Conservation (phyloP, 2,329 filamentous ascomycete genomes). For the Clonostachys rosea region DNA sequence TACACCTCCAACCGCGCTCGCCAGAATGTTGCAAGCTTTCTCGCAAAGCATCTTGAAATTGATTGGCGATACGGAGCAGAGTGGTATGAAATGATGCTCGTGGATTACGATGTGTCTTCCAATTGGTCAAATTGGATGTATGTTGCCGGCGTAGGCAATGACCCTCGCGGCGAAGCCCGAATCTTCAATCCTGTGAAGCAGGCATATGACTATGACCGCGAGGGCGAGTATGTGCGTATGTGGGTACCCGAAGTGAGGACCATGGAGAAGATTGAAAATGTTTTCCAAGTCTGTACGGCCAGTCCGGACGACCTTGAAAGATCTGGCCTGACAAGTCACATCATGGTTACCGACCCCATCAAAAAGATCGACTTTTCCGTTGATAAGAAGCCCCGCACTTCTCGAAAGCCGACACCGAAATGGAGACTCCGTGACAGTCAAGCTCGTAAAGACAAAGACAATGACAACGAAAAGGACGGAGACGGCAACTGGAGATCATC, state of each 20-base stretch:
- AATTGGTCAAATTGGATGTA: slow-evolving; percentile 89
- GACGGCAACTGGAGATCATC: background rate
- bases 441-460: background rate
- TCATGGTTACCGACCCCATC: slow-evolving; percentile 65
- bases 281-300: slow-evolving; percentile 70
- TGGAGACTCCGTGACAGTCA: background rate
- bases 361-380: slow-evolving; percentile 61
- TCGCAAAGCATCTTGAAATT: slow-evolving; percentile 67
- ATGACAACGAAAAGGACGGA: background rate
- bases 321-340: slow-evolving; percentile 49
- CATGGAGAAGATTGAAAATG: slow-evolving; percentile 46
- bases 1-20: slow-evolving; percentile 74
- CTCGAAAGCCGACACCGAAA: slow-evolving; percentile 9
- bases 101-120: slow-evolving; percentile 71
- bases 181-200: slow-evolving; percentile 83
- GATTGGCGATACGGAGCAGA: slow-evolving; percentile 81
- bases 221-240: slow-evolving; percentile 64
- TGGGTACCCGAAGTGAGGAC: slow-evolving; percentile 67
- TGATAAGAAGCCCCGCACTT: slow-evolving; percentile 38
- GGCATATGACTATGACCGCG: slow-evolving; percentile 69
- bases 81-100: slow-evolving; percentile 73
- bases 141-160: slow-evolving; percentile 73
- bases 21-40: slow-evolving; percentile 72
- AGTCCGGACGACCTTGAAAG: slow-evolving; percentile 50
- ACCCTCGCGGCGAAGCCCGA: slow-evolving; percentile 66